Conservation (phyloP, 2,329 filamentous ascomycete genomes). For the Pyricularia grisea region DNA sequence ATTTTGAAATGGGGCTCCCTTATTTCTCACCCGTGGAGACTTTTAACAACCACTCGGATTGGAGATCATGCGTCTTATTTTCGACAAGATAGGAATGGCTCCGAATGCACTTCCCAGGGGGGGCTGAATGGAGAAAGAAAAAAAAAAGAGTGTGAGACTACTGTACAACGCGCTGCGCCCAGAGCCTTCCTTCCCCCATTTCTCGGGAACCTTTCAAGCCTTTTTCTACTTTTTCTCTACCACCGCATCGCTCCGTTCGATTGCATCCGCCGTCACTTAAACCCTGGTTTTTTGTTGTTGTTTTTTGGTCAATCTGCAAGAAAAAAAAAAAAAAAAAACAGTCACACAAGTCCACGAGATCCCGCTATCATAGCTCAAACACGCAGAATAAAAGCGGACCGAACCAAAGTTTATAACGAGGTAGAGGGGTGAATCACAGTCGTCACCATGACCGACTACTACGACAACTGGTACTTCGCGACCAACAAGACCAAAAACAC, state of each 20-base stretch:
- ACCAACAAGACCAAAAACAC: slow-evolving; percentile 8
- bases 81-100: not conserved
- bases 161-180: no score
- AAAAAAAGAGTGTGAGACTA: not conserved
- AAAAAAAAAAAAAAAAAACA: no score
- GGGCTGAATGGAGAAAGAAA: no score
- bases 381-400: not conserved
- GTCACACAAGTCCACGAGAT: no score
- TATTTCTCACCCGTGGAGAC: not conserved
- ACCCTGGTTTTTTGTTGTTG: no score
- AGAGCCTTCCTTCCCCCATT: not conserved
- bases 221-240: not conserved
- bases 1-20: not conserved
- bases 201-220: not conserved
- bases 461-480: slow-evolving; percentile 11
- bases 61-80: not conserved
- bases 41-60: not conserved
- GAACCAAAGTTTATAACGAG: not conserved
- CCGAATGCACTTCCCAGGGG: not conserved
- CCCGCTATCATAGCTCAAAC: not conserved
- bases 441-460: slow-evolving; percentile 7
- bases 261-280: not conserved
- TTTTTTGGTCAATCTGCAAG: not conserved
- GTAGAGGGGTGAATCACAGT: not conserved
- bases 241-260: not conserved